phyloP scores from a whole-genome alignment of 2,329 filamentous ascomycete genomes.

The Lachnellula occidentalis region DNA sequence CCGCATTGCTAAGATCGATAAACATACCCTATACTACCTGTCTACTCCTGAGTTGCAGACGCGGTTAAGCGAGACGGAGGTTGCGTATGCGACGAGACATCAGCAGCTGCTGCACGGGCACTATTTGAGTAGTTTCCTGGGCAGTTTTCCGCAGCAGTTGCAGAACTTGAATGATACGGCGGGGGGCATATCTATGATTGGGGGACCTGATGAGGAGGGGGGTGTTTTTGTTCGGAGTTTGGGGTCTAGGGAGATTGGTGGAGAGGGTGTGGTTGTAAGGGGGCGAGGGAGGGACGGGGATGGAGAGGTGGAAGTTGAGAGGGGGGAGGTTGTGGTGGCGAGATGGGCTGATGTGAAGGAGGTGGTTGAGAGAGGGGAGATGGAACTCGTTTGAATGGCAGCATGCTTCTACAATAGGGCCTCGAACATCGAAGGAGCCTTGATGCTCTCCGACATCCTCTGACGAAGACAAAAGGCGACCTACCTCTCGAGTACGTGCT shows the following conservation, averaged over 20 bases:
- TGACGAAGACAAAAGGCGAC: too few relatives aligned
- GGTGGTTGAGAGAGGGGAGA: slow-evolving; percentile 48
- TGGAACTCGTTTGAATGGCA: slow-evolving; percentile 33
- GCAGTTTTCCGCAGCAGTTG: slow-evolving; percentile 70
- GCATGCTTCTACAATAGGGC: too few relatives aligned
- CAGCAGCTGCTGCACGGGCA: slow-evolving; percentile 79
- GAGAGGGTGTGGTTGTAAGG: slow-evolving; percentile 82
- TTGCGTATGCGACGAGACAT: slow-evolving; percentile 77
- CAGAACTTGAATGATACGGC: slow-evolving; percentile 86
- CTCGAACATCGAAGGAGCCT: too few relatives aligned
- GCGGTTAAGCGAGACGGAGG: slow-evolving; percentile 71
- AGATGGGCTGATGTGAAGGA: slow-evolving; percentile 25
- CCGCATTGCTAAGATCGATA: slow-evolving; percentile 85
- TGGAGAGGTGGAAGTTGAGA: slow-evolving; percentile 47
- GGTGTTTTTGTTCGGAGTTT: slow-evolving; percentile 78
- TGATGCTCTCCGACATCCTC: too few relatives aligned
- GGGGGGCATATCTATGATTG: slow-evolving; percentile 88
- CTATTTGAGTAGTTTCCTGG: slow-evolving; percentile 79
- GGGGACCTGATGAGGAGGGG: slow-evolving; percentile 72
- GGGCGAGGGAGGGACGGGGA: slow-evolving; percentile 62
- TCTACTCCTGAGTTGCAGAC: slow-evolving; percentile 47
- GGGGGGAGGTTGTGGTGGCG: slow-evolving; percentile 27
- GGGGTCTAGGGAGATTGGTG: slow-evolving; percentile 50
- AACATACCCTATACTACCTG: slow-evolving; percentile 69
- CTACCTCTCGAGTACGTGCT: too few relatives aligned